These are phyloP conservation scores for Cyberlindnera euphorbiiphila DNA, from an alignment of 805 yeast genomes.

Conservation along the genomic window DNA sequence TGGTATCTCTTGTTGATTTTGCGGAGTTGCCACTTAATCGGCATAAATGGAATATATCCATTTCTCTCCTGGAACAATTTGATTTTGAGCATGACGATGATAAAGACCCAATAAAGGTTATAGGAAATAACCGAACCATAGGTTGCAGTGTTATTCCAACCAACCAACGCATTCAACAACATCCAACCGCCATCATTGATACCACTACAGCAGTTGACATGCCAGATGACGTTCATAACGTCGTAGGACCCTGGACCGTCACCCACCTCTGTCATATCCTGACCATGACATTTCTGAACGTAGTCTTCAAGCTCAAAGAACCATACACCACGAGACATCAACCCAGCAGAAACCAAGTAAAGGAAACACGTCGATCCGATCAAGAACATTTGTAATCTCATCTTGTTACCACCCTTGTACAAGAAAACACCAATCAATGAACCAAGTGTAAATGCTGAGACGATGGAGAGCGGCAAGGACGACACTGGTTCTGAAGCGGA, in stretches of 20 bases:
- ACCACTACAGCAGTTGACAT: conserved; percentile 92
- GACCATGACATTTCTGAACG: conserved; percentile 71
- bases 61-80: conserved; percentile 51
- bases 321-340: conserved; percentile 89
- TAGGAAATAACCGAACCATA: conserved; percentile 81
- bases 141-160: conserved; percentile 94
- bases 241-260: conserved; percentile 94
- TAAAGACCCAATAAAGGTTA: conserved; percentile 62
- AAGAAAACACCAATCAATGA: conserved; percentile 59
- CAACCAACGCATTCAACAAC: conserved; percentile 82
- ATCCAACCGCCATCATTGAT: conserved; percentile 90
- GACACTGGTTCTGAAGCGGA: conserved; percentile 67
- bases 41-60: conserved; percentile 61
- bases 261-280: conserved; percentile 83
- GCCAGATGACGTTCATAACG: conserved; percentile 78
- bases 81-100: conserved; percentile 41
- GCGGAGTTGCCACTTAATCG: conserved; percentile 58
- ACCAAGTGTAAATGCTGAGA: conserved; percentile 60
- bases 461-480: conserved; percentile 61
- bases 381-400: conserved; percentile 71
- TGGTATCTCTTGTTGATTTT: conserved; percentile 40
- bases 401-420: conserved; percentile 74
- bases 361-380: conserved; percentile 76
- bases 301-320: conserved; percentile 75
- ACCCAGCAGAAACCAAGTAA: conserved; percentile 83